These are phyloP conservation scores for Russula abietina DNA, from an alignment of 768 basidiomycete species.

Conservation along the genomic window DNA sequence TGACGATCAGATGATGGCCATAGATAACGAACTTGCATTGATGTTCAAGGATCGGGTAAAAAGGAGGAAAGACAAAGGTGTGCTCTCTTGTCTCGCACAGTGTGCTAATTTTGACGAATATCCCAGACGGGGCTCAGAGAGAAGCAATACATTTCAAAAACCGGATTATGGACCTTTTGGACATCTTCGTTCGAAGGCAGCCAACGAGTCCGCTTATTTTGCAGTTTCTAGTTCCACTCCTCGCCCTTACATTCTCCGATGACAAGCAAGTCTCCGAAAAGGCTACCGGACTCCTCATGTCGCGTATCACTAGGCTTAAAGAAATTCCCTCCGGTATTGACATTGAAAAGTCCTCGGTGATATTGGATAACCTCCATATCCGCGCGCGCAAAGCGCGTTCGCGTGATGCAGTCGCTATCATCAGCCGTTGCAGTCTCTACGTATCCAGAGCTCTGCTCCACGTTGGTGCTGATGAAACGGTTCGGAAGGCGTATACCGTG, in stretches of 20 bases:
- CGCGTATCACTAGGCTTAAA: conserved; percentile 68
- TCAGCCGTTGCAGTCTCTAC: conserved; percentile 68
- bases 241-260: conserved; percentile 69
- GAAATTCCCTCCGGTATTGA: conserved; percentile 50
- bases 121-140: conserved; percentile 61
- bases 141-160: conserved; percentile 96
- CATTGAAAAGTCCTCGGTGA: conserved; percentile 37
- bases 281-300: conserved; percentile 69
- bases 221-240: conserved; percentile 65
- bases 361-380: conserved; percentile 60
- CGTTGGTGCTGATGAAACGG: conserved; percentile 35
- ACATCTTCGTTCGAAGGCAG: conserved; percentile 74
- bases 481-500: conserved; percentile 51
- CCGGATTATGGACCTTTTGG: conserved; percentile 90
- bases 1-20: conserved; percentile 97
- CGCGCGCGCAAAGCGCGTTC: conserved; percentile 64
- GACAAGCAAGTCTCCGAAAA: conserved; percentile 90
- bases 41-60: conserved; percentile 69
- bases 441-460: conserved; percentile 48
- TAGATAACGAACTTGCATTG: conserved; percentile 86
- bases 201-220: conserved; percentile 64
- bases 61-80: conserved; percentile 61
- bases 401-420: conserved; percentile 53
- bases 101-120: conserved; percentile 1
- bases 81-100: conserved; percentile 22